Evolutionary conservation across 192 early-diverging fungal genomes (phyloP).

Genomic region (Entrophospora sp.): DNA sequence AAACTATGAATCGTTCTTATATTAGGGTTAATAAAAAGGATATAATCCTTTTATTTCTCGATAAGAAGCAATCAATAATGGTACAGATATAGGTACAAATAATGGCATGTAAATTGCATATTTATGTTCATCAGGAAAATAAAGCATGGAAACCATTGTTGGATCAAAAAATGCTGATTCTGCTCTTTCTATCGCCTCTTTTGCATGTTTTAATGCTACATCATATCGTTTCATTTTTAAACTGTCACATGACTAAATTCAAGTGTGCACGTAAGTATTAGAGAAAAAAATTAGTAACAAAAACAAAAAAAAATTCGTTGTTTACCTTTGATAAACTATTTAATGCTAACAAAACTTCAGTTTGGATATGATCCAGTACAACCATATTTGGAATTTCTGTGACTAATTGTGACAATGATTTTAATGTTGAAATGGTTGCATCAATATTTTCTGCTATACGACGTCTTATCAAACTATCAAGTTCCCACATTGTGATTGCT

Average conservation of each 20-base stretch:
- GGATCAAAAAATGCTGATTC: constrained; percentile 97
- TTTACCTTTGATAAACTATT: constrained; percentile 15
- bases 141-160: constrained; percentile 94
- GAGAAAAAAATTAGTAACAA: background rate
- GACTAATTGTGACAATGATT: constrained; percentile 72
- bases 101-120: constrained; percentile 95
- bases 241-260: constrained; percentile 25
- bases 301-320: background rate
- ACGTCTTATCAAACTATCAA: constrained; percentile 62
- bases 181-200: constrained; percentile 53
- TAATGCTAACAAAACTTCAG: constrained; percentile 27
- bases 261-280: no score
- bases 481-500: constrained; percentile 77
- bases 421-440: constrained; percentile 65
- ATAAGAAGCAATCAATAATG: constrained; percentile 50
- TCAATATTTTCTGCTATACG: constrained; percentile 65
- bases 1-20: no score
- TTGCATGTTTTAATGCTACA: constrained; percentile 48
- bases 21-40: no score
- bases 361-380: constrained; percentile 77
- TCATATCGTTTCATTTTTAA: constrained; percentile 31
- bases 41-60: constrained; percentile 36
- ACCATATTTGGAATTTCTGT: constrained; percentile 84
- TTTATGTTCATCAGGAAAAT: constrained; percentile 98
- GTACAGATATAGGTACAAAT: constrained; percentile 81